A percentile compares a stretch with the other conserved stretches of the same genome.
These are phyloP conservation scores for Botryotinia narcissicola DNA, from an alignment of 2,329 filamentous ascomycete genomes.

Conservation along the genomic window DNA sequence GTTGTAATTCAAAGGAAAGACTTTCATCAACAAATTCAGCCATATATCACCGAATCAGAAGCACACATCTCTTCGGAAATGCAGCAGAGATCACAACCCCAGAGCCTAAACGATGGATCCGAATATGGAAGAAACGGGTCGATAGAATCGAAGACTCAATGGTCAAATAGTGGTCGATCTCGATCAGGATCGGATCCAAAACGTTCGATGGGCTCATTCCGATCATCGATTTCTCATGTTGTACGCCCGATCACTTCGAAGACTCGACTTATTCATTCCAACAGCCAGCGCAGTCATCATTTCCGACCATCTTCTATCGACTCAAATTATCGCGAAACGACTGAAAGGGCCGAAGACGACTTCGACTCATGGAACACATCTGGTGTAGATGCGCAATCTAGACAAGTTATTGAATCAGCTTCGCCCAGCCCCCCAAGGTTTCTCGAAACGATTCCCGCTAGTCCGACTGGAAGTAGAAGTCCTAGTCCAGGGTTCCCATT, in stretches of 20 bases:
- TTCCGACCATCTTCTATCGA: constrained; percentile 50
- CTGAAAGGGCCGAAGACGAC: constrained; percentile 49
- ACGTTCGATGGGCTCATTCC: constrained; percentile 46
- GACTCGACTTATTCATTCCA: constrained; percentile 50
- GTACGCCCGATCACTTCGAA: constrained; percentile 57
- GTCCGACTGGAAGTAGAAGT: constrained; percentile 61
- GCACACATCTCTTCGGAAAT: constrained; percentile 29
- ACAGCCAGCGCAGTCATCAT: constrained; percentile 36
- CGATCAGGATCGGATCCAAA: constrained; percentile 44
- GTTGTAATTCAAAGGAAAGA: constrained; percentile 33
- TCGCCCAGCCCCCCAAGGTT: constrained; percentile 43
- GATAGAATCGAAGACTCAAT: constrained; percentile 29
- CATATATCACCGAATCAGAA: constrained; percentile 29
- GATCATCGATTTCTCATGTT: constrained; percentile 48
- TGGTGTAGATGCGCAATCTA: constrained; percentile 59
- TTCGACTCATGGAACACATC: constrained; percentile 78
- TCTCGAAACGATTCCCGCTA: constrained; percentile 70
- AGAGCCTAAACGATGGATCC: constrained; percentile 23
- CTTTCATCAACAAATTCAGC: constrained; percentile 33
- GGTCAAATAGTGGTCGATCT: constrained; percentile 47
- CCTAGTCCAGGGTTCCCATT: constrained; percentile 61
- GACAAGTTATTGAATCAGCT: constrained; percentile 53
- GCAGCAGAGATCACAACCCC: constrained; percentile 26
- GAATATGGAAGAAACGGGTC: constrained; percentile 26
- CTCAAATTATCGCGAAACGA: constrained; percentile 39